Percentiles rank a stretch among this genome's conserved stretches.
phyloP scores from a whole-genome alignment of 164 flowering plant genomes.

The Dillenia suffruticosa region DNA sequence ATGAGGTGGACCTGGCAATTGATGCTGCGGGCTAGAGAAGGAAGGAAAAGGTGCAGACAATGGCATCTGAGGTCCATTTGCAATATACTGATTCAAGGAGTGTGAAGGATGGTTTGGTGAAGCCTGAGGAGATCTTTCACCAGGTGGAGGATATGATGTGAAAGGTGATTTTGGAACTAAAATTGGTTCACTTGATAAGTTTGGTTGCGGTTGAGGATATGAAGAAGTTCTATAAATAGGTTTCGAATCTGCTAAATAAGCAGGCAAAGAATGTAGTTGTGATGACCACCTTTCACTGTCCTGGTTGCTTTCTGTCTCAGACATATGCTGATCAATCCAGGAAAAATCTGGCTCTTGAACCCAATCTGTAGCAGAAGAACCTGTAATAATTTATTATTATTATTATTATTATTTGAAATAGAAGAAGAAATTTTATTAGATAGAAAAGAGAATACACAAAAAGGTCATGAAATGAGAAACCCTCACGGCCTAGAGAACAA shows the following conservation, averaged over 20 bases:
- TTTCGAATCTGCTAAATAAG: slow-evolving; percentile 26
- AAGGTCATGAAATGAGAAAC: not conserved
- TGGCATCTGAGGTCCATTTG: slow-evolving; percentile 33
- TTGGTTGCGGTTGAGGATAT: slow-evolving; percentile 48
- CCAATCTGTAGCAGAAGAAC: slow-evolving; percentile 67
- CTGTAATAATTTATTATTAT: slow-evolving; percentile 21
- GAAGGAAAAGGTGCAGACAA: slow-evolving; percentile 32
- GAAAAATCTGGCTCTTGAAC: slow-evolving; percentile 38
- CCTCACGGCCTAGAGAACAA: no score
- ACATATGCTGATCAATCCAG: slow-evolving; percentile 41
- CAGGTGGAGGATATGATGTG: slow-evolving; percentile 52
- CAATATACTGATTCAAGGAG: slow-evolving; percentile 26
- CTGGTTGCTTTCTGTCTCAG: slow-evolving; percentile 37
- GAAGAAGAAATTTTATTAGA: not conserved
- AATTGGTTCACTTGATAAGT: slow-evolving; percentile 44
- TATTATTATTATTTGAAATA: not conserved
- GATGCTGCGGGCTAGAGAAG: slow-evolving; percentile 33
- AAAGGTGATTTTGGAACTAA: slow-evolving; percentile 43
- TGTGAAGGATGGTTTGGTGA: slow-evolving; percentile 34
- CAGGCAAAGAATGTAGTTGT: slow-evolving; percentile 41
- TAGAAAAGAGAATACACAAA: not conserved
- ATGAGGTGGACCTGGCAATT: slow-evolving; percentile 30
- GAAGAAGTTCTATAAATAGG: slow-evolving; percentile 57
- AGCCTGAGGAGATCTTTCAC: slow-evolving; percentile 35
- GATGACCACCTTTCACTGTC: slow-evolving; percentile 64